These are phyloP conservation scores for Pugionium dolabratum DNA, from an alignment of 345 rosid genomes.

Conservation along the genomic window DNA sequence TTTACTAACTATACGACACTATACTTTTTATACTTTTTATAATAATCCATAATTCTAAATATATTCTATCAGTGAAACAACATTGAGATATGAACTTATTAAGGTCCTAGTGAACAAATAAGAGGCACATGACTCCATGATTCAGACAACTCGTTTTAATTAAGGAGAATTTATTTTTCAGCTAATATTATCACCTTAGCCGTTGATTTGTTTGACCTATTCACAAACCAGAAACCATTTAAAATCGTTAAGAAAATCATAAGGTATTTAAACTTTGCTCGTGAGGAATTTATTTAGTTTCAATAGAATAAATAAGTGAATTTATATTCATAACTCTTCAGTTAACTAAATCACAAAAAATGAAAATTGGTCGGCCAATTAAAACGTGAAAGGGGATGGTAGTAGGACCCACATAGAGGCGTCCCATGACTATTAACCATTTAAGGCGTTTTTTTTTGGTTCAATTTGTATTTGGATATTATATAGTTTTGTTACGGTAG, in stretches of 20 bases:
- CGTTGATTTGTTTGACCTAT: constrained; percentile 28
- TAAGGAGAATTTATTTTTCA: background rate
- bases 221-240: background rate
- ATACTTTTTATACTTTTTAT: background rate
- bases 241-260: background rate
- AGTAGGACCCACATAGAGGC: constrained; percentile 32
- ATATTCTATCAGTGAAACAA: too few species aligned
- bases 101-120: too few species aligned
- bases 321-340: too few species aligned
- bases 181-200: background rate
- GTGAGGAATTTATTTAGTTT: too few species aligned
- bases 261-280: too few species aligned
- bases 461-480: background rate
- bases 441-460: background rate
- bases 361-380: constrained; percentile 3
- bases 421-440: constrained; percentile 35
- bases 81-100: too few species aligned
- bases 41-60: background rate
- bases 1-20: constrained; percentile 13
- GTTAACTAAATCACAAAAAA: too few species aligned
- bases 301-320: too few species aligned
- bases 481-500: background rate
- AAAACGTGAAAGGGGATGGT: constrained; percentile 23
- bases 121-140: background rate
- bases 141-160: background rate